Evolutionary conservation across 495 filamentous ascomycete genomes (phyloP), one percentile per base, ranked within the genome.

Genomic region (Corynascus novoguineensis): DNA sequence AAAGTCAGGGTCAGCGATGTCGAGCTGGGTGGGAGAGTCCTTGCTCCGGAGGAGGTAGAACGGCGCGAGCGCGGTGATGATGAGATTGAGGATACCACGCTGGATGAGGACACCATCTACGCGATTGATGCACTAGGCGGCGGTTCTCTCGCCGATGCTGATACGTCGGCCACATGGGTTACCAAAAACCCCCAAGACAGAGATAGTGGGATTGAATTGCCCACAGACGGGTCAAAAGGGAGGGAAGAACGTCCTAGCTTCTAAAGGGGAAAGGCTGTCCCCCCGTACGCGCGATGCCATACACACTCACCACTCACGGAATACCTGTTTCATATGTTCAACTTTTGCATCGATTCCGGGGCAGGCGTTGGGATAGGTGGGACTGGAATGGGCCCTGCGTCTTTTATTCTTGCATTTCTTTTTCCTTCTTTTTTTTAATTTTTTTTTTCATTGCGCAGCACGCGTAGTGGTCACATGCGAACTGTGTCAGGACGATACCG

Each of bases 11-110:
- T 86, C 19, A 86, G 81, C 59, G 90, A 96, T 60, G 74, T 95
- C n/a, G 80, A 87, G 63, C 67, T 93, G 14, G 87, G 90, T 5
- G 93, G 93, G 0, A 78, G 90, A 21, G 88, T 98, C 4, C 75
- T 98, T 3, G 72, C 73, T 1, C 82, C 83, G 11, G 68, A 71
- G 48, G 68, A 68, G 24, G 34, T 71, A 1, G 68, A 69, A 28
- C 54, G 44, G 11, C 73, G 76, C 14, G 73, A 66, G 41, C 55
- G 42, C 12, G 78, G 78, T 9, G 81, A 83, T 5, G 73, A 77
- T 14, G 75, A 74, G n/a, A 72, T 55, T 19, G 69, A 68, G 41
- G 50, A 40, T 37, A 51, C 12, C 22, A 58, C 32, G 17, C 54
- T 53, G 40, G 34, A 15, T 10, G 65, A 73, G 21, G 63, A 67